Evolutionary conservation across 1,284 basidiomycete species (phyloP), one percentile per base, ranked within the genome.

Genomic region (Papiliotrema nemorosa): DNA sequence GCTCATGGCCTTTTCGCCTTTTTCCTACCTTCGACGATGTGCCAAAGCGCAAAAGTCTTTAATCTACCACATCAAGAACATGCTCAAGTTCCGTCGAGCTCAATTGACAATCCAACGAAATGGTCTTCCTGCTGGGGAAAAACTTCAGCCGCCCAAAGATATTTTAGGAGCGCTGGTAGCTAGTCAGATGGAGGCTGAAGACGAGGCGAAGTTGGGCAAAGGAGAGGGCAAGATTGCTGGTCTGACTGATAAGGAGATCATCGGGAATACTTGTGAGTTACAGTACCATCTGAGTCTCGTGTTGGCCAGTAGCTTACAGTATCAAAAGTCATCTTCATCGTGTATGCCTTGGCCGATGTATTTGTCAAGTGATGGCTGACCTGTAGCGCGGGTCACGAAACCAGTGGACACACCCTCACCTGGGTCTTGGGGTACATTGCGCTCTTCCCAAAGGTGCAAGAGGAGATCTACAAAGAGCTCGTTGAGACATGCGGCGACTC

Each of bases 361-460:
- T 13, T 5, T 47, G 20, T n/a, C 34, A 24, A 37, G 18, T 7
- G 7, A 37, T 31, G 14, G 29, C 44, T 39, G 18, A 48, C 25
- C 12, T 4, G 21, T 24, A 55, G 58, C 22, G 66, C 66, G 9
- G 64, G 67, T 10, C 64, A 66, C 44, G 76, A 80, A 74, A 82
- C 80, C 0, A 76, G 78, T 3, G 79, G 79, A 0, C 78, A 82
- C 62, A 82, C 82, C 0, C 66, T 86, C 2, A 80, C 78, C 42
- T 85, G 81, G 53, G 70, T 80, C 2, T 77, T 85, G 47, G 82
- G 78, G 10, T 66, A 78, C 31, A 69, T 82, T 2, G 78, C 79
- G 0, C 59, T 81, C 18, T 77, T 85, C 62, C 82, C 78, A 2
- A 80, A 84, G 0, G 79, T 81, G 58, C 84, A 87, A 64, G 81